Evolutionary conservation across 2,329 filamentous ascomycete species (phyloP).

Genomic region (Lasiodiplodia citricola): DNA sequence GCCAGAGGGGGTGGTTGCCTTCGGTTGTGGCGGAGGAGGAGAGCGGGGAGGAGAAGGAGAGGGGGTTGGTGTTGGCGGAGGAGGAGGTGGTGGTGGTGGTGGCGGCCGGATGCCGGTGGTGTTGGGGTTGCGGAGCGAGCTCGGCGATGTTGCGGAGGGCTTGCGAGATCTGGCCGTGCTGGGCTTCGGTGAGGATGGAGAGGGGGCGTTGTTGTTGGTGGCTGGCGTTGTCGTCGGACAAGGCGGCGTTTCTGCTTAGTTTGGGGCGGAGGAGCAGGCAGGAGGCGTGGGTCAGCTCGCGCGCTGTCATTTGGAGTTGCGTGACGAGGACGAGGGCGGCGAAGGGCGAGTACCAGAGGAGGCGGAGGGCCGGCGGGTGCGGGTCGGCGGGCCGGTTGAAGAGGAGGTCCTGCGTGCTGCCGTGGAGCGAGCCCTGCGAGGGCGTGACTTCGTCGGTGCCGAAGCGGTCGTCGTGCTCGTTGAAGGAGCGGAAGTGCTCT

Average conservation of each 20-base stretch:
- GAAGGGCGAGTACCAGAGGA: conserved; percentile 13
- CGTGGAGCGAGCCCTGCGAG: neutral
- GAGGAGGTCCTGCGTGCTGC: neutral
- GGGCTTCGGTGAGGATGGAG: conserved; percentile 1
- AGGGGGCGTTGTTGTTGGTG: neutral
- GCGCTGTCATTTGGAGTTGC: neutral
- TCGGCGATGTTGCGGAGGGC: conserved; percentile 1
- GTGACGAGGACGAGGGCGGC: conserved; percentile 2
- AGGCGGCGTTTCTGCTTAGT: no score
- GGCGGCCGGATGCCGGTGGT: neutral
- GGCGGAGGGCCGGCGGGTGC: neutral
- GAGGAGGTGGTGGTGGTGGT: neutral
- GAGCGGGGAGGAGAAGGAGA: neutral
- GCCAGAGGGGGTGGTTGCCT: neutral
- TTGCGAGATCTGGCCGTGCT: neutral
- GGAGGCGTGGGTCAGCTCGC: neutral
- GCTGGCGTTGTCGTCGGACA: neutral
- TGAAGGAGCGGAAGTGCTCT: conserved; percentile 11
- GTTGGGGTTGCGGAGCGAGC: neutral
- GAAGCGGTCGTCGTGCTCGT: neutral
- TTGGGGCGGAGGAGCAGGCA: neutral
- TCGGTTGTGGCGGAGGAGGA: neutral
- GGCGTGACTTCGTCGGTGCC: neutral
- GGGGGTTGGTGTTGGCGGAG: neutral
- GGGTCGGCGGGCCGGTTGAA: neutral